phyloP scores from a whole-genome alignment of 2,329 filamentous ascomycete genomes.

The Thyridium curvatum region DNA sequence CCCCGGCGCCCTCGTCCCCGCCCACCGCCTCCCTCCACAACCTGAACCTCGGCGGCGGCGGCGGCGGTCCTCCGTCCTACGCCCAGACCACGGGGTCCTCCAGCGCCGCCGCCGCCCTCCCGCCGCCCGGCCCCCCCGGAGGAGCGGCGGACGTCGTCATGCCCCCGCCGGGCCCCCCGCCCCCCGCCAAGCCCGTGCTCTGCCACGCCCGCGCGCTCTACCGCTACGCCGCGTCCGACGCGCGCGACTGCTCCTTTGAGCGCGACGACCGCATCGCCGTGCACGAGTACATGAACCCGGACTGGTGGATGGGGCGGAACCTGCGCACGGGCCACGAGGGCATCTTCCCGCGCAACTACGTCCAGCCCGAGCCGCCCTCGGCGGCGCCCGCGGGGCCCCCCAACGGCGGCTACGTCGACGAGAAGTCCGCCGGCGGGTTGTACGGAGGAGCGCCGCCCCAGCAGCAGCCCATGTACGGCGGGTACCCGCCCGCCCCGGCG shows the following conservation, averaged over 20 bases:
- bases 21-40: conserved; percentile 34
- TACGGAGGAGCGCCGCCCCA: conserved; percentile 13
- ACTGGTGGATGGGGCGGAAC: conserved; percentile 95
- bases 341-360: conserved; percentile 93
- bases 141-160: too few relatives aligned
- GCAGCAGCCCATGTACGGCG: conserved; percentile 30
- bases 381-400: conserved; percentile 30
- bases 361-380: conserved; percentile 51
- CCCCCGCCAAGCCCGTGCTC: conserved; percentile 51
- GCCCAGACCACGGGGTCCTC: conserved; percentile 34
- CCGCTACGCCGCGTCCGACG: conserved; percentile 71
- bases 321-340: conserved; percentile 76
- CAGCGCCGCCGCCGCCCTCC: conserved; percentile 20
- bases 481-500: conserved; percentile 30
- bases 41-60: conserved; percentile 27
- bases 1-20: conserved; percentile 15
- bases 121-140: conserved; percentile 21
- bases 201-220: conserved; percentile 77
- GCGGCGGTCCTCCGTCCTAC: conserved; percentile 43
- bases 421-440: conserved; percentile 15
- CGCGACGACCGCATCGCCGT: conserved; percentile 76
- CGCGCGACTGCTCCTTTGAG: conserved; percentile 74
- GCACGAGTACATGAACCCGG: conserved; percentile 88
- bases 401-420: conserved; percentile 20
- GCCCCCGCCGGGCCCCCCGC: conserved; percentile 32